Percentiles rank a stretch among this genome's conserved stretches.
phyloP scores from a whole-genome alignment of 352 stramenopile species.

The Globisporangium paddicum region DNA sequence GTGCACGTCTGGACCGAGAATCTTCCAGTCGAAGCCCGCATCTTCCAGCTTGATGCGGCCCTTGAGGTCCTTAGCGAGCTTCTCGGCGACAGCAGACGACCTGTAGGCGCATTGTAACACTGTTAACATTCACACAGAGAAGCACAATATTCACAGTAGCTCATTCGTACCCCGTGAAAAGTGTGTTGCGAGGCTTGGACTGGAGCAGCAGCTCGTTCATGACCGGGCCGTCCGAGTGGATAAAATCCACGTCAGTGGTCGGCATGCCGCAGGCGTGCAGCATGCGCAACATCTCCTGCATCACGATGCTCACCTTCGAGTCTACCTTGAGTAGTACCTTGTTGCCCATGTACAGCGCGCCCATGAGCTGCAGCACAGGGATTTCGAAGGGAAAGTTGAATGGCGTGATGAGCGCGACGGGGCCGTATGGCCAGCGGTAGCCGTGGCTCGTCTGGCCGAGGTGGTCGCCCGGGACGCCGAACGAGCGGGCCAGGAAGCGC shows the following conservation, averaged over 20 bases:
- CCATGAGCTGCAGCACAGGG: slow-evolving; percentile 98
- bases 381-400: slow-evolving; percentile 99
- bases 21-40: slow-evolving; percentile 99
- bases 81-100: slow-evolving; percentile 91
- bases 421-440: slow-evolving; percentile 96
- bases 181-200: slow-evolving; percentile 93
- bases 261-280: slow-evolving; percentile 96
- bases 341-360: slow-evolving; percentile 98
- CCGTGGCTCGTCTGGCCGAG: slow-evolving; percentile 92
- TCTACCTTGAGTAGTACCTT: slow-evolving; percentile 95
- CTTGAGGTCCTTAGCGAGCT: slow-evolving; percentile 89
- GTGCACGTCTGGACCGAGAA: slow-evolving; percentile 93
- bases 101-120: slow-evolving; percentile 20
- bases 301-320: slow-evolving; percentile 95
- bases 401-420: slow-evolving; percentile 94
- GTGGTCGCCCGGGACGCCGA: slow-evolving; percentile 96
- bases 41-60: slow-evolving; percentile 96
- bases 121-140: slow-evolving; percentile 1
- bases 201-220: slow-evolving; percentile 95
- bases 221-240: slow-evolving; percentile 93
- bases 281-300: slow-evolving; percentile 97
- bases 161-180: slow-evolving; percentile 92
- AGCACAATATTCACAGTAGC: background rate
- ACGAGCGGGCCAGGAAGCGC: slow-evolving; percentile 94
- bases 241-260: slow-evolving; percentile 93